Percentiles rank a stretch among this genome's conserved stretches.
phyloP scores from a whole-genome alignment of 2,329 filamentous ascomycete species.

The Botrytis fragariae region DNA sequence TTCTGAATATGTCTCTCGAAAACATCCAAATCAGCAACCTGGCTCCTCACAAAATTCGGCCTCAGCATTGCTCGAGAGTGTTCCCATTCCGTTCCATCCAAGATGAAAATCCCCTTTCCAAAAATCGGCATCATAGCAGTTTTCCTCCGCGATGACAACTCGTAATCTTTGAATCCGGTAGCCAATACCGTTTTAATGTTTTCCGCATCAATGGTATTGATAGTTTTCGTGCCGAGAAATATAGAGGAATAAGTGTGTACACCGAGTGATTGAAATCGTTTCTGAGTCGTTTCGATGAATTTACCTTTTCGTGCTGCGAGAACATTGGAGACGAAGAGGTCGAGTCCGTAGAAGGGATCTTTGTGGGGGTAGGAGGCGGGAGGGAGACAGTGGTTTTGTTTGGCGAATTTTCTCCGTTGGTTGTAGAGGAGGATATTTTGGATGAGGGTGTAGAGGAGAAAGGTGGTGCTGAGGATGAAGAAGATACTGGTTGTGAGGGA shows the following conservation, averaged over 20 bases:
- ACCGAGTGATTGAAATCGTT: conserved; percentile 37
- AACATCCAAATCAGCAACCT: conserved; percentile 50
- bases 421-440: conserved; percentile 7
- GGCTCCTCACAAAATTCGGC: conserved; percentile 51
- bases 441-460: conserved; percentile 22
- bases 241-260: conserved; percentile 20
- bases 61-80: conserved; percentile 52
- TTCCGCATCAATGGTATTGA: conserved; percentile 52
- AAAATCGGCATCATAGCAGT: conserved; percentile 47
- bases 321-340: conserved; percentile 45
- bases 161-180: conserved; percentile 55
- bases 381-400: conserved; percentile 46
- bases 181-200: conserved; percentile 58
- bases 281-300: conserved; percentile 39
- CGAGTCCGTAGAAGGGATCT: conserved; percentile 54
- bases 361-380: conserved; percentile 48
- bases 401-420: conserved; percentile 19
- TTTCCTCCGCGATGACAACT: conserved; percentile 47
- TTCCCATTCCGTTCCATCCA: conserved; percentile 52
- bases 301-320: conserved; percentile 40
- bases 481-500: conserved; percentile 5
- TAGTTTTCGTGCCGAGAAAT: conserved; percentile 37
- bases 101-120: conserved; percentile 56
- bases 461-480: conserved; percentile 14
- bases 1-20: conserved; percentile 60